A percentile compares a stretch with the other conserved stretches of the same genome.
Evolutionary conservation across 805 yeast species (phyloP).

Genomic region (Wickerhamiella alocasiicola): DNA sequence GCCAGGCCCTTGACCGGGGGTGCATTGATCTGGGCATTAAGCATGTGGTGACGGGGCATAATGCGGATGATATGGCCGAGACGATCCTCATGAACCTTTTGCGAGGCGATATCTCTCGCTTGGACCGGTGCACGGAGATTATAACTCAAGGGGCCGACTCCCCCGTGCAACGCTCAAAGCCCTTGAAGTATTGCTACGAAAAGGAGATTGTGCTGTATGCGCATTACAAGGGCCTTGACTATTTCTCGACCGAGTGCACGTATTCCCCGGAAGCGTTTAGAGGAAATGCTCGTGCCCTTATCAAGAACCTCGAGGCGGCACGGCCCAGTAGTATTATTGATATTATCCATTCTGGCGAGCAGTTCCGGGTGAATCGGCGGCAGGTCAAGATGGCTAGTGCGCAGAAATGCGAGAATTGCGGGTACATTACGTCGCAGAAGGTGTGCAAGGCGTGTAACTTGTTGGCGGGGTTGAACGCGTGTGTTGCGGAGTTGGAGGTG

Average conservation of each 20-base stretch:
- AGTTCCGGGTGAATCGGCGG: slow-evolving; percentile 16
- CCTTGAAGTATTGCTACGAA: slow-evolving; percentile 90
- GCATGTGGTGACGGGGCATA: slow-evolving; percentile 96
- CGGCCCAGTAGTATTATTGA: slow-evolving; percentile 91
- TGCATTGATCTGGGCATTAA: slow-evolving; percentile 72
- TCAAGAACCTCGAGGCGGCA: slow-evolving; percentile 79
- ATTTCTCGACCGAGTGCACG: slow-evolving; percentile 93
- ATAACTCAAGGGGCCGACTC: slow-evolving; percentile 71
- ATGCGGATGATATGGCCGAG: slow-evolving; percentile 99
- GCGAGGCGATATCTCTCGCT: slow-evolving; percentile 90
- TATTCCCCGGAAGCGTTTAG: slow-evolving; percentile 98
- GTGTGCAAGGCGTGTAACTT: slow-evolving; percentile 90
- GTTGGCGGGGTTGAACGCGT: slow-evolving; percentile 65
- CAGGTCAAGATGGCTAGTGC: slow-evolving; percentile 20
- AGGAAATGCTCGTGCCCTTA: slow-evolving; percentile 88
- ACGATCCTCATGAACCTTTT: slow-evolving; percentile 89
- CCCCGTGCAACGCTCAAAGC: slow-evolving; percentile 87
- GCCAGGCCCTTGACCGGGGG: slow-evolving; percentile 95
- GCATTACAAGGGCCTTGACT: slow-evolving; percentile 87
- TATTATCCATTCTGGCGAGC: slow-evolving; percentile 86
- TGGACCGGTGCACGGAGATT: slow-evolving; percentile 78
- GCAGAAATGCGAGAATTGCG: slow-evolving; percentile 67
- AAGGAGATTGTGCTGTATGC: slow-evolving; percentile 97
- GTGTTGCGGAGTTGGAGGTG: too few relatives aligned
- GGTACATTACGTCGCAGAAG: slow-evolving; percentile 76